Evolutionary conservation across 805 yeast genomes (phyloP).

Genomic region (Hyphopichia homilentoma): DNA sequence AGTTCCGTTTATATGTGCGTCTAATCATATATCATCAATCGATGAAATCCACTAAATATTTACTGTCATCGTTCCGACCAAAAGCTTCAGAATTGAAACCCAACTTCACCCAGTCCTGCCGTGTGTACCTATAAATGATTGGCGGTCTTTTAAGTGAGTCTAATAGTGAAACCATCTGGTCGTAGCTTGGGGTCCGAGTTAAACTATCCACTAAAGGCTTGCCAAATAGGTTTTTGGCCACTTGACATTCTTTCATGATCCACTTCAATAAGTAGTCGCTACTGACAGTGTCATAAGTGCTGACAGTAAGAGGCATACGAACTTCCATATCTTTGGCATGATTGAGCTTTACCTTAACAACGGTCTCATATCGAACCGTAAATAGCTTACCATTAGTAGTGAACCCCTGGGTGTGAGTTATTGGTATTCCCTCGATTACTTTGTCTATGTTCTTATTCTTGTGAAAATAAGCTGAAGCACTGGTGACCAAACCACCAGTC

Average conservation of each 20-base stretch:
- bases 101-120: slow-evolving; percentile 35
- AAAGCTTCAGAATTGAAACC: slow-evolving; percentile 36
- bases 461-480: slow-evolving; percentile 14
- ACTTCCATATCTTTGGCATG: slow-evolving; percentile 50
- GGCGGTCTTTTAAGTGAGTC: slow-evolving; percentile 23
- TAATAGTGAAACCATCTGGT: slow-evolving; percentile 18
- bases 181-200: slow-evolving; percentile 13
- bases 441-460: slow-evolving; percentile 20
- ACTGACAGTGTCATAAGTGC: slow-evolving; percentile 49
- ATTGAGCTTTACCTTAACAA: slow-evolving; percentile 45
- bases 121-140: slow-evolving; percentile 23
- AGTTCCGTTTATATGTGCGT: too few relatives aligned
- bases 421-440: slow-evolving; percentile 36
- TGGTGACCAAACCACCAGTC: slow-evolving; percentile 5
- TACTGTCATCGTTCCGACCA: slow-evolving; percentile 15
- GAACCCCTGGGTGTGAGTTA: slow-evolving; percentile 47
- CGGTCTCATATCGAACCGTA: slow-evolving; percentile 48
- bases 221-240: slow-evolving; percentile 38
- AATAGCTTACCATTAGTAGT: slow-evolving; percentile 50
- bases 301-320: slow-evolving; percentile 48
- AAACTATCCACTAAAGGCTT: slow-evolving; percentile 18
- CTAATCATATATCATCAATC: too few relatives aligned
- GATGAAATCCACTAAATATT: slow-evolving; percentile 19
- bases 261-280: slow-evolving; percentile 49
- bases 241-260: slow-evolving; percentile 50